phyloP scores from a whole-genome alignment of 1,139 yeast species.

The Blastobotrys serpentis region DNA sequence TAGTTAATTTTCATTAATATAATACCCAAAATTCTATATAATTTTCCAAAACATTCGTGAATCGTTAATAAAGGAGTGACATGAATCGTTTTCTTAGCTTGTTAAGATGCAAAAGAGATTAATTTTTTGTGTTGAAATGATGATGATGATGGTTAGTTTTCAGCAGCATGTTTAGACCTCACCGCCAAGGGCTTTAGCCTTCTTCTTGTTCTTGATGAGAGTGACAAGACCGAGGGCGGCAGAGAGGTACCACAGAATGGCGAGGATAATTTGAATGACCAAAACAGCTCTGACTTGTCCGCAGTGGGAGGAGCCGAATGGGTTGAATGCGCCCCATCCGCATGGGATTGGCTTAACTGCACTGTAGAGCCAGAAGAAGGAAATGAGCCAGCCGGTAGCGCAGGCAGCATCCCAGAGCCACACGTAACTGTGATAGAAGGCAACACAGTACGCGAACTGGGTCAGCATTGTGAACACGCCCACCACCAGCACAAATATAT shows the following conservation, averaged over 20 bases:
- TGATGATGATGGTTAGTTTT: neutral
- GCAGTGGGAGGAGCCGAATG: slow-evolving; percentile 35
- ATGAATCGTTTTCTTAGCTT: neutral
- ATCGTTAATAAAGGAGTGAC: slow-evolving; percentile 9
- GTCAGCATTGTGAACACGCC: slow-evolving; percentile 32
- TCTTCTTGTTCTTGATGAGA: slow-evolving; percentile 20
- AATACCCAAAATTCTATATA: neutral
- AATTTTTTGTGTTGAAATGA: too few species aligned
- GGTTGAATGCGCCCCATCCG: slow-evolving; percentile 36
- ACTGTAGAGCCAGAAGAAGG: slow-evolving; percentile 36
- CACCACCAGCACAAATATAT: slow-evolving; percentile 31
- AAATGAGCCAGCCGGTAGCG: slow-evolving; percentile 32
- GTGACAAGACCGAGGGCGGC: slow-evolving; percentile 27
- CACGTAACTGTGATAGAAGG: slow-evolving; percentile 26
- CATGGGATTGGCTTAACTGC: slow-evolving; percentile 31
- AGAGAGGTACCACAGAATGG: slow-evolving; percentile 33
- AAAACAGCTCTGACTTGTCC: slow-evolving; percentile 36
- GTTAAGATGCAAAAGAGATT: neutral
- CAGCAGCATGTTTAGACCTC: slow-evolving; percentile 14
- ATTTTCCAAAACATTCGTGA: slow-evolving; percentile 5
- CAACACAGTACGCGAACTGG: slow-evolving; percentile 34
- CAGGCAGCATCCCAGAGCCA: slow-evolving; percentile 34
- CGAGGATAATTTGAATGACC: slow-evolving; percentile 31
- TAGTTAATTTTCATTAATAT: slow-evolving; percentile 3
- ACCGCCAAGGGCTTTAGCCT: slow-evolving; percentile 12